These are phyloP conservation scores for Fagus sylvatica DNA, from an alignment of 306 rosid genomes.

Conservation along the genomic window DNA sequence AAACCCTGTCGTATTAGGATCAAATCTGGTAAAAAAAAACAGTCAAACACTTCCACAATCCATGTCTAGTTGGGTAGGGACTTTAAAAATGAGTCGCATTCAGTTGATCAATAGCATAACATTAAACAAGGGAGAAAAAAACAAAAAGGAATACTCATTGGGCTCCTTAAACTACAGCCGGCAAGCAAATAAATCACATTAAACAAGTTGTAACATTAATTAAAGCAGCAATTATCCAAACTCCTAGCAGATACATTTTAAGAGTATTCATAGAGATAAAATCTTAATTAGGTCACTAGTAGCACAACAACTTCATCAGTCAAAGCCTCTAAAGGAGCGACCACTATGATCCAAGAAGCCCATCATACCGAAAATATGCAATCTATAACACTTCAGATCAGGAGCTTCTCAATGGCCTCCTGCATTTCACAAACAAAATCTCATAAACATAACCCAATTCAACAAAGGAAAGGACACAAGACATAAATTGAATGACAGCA, in stretches of 20 bases:
- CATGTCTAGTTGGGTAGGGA: too few species aligned
- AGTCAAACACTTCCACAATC: too few species aligned
- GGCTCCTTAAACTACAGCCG: slow-evolving; percentile 2
- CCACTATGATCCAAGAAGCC: slow-evolving; percentile 65
- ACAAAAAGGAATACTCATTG: not conserved
- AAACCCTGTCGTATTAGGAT: too few species aligned
- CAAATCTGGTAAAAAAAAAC: too few species aligned
- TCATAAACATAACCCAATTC: slow-evolving; percentile 22
- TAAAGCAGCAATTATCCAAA: not conserved
- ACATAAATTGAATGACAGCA: not conserved
- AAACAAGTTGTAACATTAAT: slow-evolving; percentile 3
- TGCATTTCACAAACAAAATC: slow-evolving; percentile 27
- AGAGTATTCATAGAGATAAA: slow-evolving; percentile 21
- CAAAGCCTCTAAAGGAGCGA: slow-evolving; percentile 76
- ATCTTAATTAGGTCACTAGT: slow-evolving; percentile 26
- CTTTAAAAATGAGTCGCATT: too few species aligned
- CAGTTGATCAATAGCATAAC: not conserved
- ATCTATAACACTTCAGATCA: slow-evolving; percentile 46
- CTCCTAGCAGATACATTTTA: slow-evolving; percentile 16
- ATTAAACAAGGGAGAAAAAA: not conserved
- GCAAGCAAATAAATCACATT: slow-evolving; percentile 10
- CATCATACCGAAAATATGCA: slow-evolving; percentile 62
- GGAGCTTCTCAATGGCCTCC: slow-evolving; percentile 96
- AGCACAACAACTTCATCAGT: slow-evolving; percentile 62
- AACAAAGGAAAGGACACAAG: not conserved